phyloP scores from a whole-genome alignment of 2,329 filamentous ascomycete species.

The Pestalotiopsis fici region DNA sequence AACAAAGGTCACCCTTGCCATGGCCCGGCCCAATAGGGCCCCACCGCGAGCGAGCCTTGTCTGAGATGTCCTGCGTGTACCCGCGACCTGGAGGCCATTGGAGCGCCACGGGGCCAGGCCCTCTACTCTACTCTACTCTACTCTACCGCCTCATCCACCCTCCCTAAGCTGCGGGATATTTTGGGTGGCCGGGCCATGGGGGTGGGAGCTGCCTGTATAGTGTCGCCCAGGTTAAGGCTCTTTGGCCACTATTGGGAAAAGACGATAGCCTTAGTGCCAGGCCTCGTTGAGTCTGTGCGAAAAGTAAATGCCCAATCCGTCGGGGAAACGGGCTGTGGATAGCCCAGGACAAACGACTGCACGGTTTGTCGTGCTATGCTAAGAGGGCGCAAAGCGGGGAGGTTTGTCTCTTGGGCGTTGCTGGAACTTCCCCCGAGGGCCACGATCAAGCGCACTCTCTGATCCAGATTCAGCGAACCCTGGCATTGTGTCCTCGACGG shows the following conservation, averaged over 20 bases:
- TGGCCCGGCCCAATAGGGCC: not conserved
- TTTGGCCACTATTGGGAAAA: not conserved
- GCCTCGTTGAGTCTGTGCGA: not conserved
- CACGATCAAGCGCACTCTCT: constrained; percentile 25
- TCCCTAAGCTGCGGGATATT: not conserved
- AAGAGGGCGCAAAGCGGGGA: not conserved
- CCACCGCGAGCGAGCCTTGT: not conserved
- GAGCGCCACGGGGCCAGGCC: not conserved
- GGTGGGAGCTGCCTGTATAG: not conserved
- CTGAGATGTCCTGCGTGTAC: constrained; percentile 7
- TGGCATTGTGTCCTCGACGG: not conserved
- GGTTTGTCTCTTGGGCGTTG: not conserved
- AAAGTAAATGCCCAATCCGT: not conserved
- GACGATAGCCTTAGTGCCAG: not conserved
- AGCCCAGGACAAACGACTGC: not conserved
- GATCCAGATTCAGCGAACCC: constrained; percentile 5
- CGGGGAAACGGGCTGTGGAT: not conserved
- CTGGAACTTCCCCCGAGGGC: not conserved
- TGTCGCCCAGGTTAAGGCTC: not conserved
- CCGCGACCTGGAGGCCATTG: constrained; percentile 2
- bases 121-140: not conserved
- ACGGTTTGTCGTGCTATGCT: not conserved
- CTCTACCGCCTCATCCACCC: not conserved
- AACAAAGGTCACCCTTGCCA: not conserved
- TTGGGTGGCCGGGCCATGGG: not conserved